Base-by-base conservation (phyloP, 148 eudicot genomes). In the Fagopyrum esculentum region DNA sequence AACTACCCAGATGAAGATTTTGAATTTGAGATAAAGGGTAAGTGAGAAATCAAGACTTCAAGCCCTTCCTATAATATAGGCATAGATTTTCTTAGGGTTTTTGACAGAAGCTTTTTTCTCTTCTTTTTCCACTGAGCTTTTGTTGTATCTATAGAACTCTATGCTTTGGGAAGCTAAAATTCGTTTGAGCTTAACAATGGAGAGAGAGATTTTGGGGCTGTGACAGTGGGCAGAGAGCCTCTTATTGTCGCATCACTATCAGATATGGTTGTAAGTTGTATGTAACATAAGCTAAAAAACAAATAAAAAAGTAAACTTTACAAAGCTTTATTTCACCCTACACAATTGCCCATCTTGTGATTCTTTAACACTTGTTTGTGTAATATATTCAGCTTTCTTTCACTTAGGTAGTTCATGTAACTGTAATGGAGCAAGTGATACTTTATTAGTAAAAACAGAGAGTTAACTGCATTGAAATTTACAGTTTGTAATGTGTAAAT, bases 211-310 rank as follows among this genome's bases (percentile, higher is more conserved):
- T 46, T 71, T 46, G 43, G 52, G 30, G 74, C 35, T 71, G 35
- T 46, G 51, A 35, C 74, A 45, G 55, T 46, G 55, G 47, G 55
- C 74, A 71, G 74, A 17, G 74, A 71, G 54, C 74, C 74, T 35
- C 55, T 49, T 71, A 47, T 71, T 71, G 74, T 71, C 74, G 9
- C 74, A 71, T 71, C 74, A 71, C 74, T 71, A 71, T 71, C 74
- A 71, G 55, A 71, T 52, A 71, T 71, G 55, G 74, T 47, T 66
- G 71, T 66, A 66, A 63, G 71, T 66, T 35, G 71, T 66, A 22
- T 40, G 69, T 63, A 63, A 61, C 9, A 35, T 59, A 59, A 26
- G 9, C 30, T 29, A 61, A 61, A 40, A 26, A 40, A 61, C 4
- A 10, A 30, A 63, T 2, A 9, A 12, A 64, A 64, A 43, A 13